Base-by-base conservation (phyloP, 129 eudicot species). In the Flaveria linearis region DNA sequence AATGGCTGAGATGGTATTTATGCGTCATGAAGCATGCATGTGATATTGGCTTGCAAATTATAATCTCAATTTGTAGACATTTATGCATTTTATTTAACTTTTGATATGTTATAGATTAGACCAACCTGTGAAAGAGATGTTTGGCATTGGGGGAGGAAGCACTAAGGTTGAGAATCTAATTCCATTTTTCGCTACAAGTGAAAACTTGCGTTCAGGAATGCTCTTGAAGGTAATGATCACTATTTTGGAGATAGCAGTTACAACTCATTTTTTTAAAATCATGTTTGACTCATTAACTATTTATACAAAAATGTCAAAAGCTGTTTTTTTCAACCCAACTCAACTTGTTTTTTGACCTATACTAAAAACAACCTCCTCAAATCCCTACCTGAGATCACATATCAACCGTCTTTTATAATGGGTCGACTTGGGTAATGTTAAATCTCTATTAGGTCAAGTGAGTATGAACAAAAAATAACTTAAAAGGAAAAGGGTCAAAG, bases 61-160 rank as follows among this genome's bases (percentile, higher is more conserved):
- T 18, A 60, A 67, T 53, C 39, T 52, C 49, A 46, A 12, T 42
- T 26, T 56, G 49, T 8, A 58, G 4, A 58, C 70, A 17, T 57
- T 3, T 71, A 53, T 53, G 36, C 2, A 61, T 77, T 49, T 76
- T 28, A 41, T 51, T 65, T 5, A 36, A 17, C 45, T 58, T 65
- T 73, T 75, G 25, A 23, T 76, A 41, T 73, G 41, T 74, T 85
- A 80, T 85, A 94, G 99, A 84, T 86, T 86, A 79, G 92, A 87
- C 75, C 88, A 56, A 45, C 81, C 92, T 49, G 74, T 70, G 18
- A 84, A 78, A 81, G 76, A 74, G 79, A 45, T 74, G 60, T 66
- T 83, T 36, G 76, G 72, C 63, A 47, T 66, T 66, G 58, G 63
- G 43, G 69, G 57, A 73, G 74, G 71, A 75, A 76, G 39, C 45